Evolutionary conservation across 306 rosid genomes (phyloP).

Genomic region (Sphenostylis stenocarpa): DNA sequence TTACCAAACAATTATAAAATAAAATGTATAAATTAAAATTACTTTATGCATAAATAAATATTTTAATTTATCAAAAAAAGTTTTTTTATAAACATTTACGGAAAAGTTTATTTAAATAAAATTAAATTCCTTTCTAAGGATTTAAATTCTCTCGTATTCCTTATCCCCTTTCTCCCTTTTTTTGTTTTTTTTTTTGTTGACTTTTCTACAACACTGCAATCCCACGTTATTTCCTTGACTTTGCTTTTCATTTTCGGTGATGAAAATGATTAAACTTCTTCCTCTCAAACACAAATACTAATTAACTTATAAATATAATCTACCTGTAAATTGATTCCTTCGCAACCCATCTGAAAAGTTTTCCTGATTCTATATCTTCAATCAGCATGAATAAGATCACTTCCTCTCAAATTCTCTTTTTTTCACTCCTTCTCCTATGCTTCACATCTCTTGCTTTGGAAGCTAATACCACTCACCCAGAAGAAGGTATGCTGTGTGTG

Average conservation of each 20-base stretch:
- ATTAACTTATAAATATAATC: neutral
- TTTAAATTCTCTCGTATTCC: no score
- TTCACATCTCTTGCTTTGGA: neutral
- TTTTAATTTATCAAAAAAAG: no score
- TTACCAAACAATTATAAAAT: no score
- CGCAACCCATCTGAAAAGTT: neutral
- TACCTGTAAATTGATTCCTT: neutral
- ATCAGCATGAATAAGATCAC: neutral
- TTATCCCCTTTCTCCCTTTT: no score
- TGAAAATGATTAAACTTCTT: neutral
- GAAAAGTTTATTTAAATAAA: no score
- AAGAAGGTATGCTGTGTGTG: conserved; percentile 10
- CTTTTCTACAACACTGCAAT: no score
- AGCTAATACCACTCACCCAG: neutral
- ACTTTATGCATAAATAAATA: no score
- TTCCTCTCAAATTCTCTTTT: neutral
- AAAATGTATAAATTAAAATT: no score
- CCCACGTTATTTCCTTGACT: no score
- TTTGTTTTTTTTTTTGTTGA: no score
- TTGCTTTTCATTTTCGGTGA: neutral
- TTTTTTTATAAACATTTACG: no score
- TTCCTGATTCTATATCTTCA: neutral
- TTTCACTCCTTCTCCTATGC: neutral
- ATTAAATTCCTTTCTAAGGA: no score
- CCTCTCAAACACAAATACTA: neutral